Base-by-base conservation (phyloP, 2,329 filamentous ascomycete genomes). In the Seiridium unicorne region DNA sequence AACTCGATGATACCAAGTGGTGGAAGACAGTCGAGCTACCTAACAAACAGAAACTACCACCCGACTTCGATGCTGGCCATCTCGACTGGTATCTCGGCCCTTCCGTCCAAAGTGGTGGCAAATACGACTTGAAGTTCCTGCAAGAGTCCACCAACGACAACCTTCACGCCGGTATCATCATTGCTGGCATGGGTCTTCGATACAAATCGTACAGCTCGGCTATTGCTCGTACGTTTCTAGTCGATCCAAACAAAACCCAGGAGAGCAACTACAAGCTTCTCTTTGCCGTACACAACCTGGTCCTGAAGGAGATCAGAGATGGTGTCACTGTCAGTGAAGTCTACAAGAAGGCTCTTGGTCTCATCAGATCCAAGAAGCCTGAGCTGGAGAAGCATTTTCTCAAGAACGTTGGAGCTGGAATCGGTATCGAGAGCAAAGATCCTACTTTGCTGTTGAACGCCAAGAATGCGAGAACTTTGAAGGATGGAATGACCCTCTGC, bases 121-220 rank as follows among this genome's bases (percentile, higher is more conserved):
- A 92, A 69, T 99, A 96, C 73, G 96, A 99, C 70, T 80, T 99
- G 36, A 91, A 90, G 69, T 89, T 97, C 69, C 85, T 85, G 9
- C 84, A 87, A 2, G 89, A 93, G 61, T 86, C 93, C 8, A 93
- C 96, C 72, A 87, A 92, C 68, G 93, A 92, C 62, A 82, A 87
- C 60, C 82, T 99, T 26, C 92, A 97, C 72, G 89, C 94, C 0
- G 96, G 95, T 44, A 92, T 97, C 68, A 99, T 99, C 68, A 87
- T 99, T 67, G 91, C 93, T 5, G 92, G 91, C 1, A 87, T 99
- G 76, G 95, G 95, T 57, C 84, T 99, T 63, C 87, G 95, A 65
- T 99, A 99, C 79, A 95, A 95, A 77, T 96, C 93, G 1, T 99
- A 99, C 76, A 93, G 91, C 72, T 96, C 93, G 2, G 86, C 93